A percentile compares a stretch with the other conserved stretches of the same genome.
phyloP scores from a whole-genome alignment of 2,329 filamentous ascomycete genomes.

The Lachnellula suecica region DNA sequence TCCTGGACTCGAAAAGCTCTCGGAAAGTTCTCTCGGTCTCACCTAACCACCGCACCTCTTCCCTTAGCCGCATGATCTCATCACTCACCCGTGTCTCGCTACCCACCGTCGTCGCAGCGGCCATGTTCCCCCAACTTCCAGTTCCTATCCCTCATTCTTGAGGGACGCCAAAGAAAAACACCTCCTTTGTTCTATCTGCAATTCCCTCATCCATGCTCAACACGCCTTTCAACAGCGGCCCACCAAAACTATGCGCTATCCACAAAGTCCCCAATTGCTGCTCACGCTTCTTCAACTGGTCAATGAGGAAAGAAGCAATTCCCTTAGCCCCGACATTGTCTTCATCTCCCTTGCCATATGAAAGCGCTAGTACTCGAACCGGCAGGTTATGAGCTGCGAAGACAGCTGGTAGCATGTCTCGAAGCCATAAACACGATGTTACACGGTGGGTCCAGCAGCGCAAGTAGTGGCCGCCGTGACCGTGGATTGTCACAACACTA shows the following conservation, averaged over 20 bases:
- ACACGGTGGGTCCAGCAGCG: background rate
- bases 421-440: background rate
- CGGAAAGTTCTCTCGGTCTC: background rate
- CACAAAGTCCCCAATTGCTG: background rate
- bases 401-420: background rate
- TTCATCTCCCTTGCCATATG: background rate
- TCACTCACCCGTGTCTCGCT: background rate
- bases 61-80: background rate
- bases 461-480: background rate
- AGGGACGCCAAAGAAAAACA: background rate
- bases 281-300: background rate
- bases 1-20: background rate
- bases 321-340: background rate
- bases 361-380: background rate
- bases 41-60: background rate
- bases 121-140: background rate
- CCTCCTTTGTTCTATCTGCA: background rate
- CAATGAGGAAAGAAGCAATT: background rate
- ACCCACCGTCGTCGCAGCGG: background rate
- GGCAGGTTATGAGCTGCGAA: background rate
- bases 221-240: background rate
- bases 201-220: background rate
- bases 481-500: background rate
- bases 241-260: background rate
- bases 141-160: too few species aligned